Evolutionary conservation across 495 filamentous ascomycete genomes (phyloP), one percentile per base, ranked within the genome.

Genomic region (Chaetomium tenue): DNA sequence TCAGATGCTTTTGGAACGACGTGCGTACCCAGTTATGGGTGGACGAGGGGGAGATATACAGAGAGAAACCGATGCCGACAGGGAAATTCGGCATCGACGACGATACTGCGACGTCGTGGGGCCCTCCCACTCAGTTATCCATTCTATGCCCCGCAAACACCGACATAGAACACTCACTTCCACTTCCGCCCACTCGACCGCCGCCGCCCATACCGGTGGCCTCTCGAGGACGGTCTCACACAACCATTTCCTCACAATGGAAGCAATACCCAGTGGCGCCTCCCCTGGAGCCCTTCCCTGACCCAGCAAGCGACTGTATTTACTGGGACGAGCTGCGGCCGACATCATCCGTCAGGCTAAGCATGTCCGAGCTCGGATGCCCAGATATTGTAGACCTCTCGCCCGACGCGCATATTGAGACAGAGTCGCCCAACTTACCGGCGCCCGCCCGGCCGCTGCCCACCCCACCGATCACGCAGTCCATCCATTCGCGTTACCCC

Each of bases 1-100:
- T 66, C 20, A 51, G 61, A 22, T 51, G 59, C 12, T 72, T 61
- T n/a, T 72, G 66, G 71, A 30, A 47, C 11, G 37, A 40, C 12
- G 67, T 72, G 23, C 65, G 71, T 2, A 12, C 28, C 11, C 50
- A 58, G 16, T 53, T 74, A 0, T 66, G 66, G 61, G 63, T 74
- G 37, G 67, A 70, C 20, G 65, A 70, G 8, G 63, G 62, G 2
- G 70, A 72, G 25, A 59, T 68, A 20, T 37, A 65, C 13, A 50
- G 37, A 26, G 48, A 23, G 1, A 15, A 8, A 15, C 22, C 15
- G 33, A 37, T 13, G 9, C 7, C 9, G 11, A 30, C 20, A 30
- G 13, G 4, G 6, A 42, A n/a, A 2, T 0, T 3, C 16, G 33
- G 20, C 5, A 2, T 16, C 13, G 30, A 20, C 42, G 26, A 50